Conservation (phyloP, 164 flowering plant species). For the Stephania yunnanensis region DNA sequence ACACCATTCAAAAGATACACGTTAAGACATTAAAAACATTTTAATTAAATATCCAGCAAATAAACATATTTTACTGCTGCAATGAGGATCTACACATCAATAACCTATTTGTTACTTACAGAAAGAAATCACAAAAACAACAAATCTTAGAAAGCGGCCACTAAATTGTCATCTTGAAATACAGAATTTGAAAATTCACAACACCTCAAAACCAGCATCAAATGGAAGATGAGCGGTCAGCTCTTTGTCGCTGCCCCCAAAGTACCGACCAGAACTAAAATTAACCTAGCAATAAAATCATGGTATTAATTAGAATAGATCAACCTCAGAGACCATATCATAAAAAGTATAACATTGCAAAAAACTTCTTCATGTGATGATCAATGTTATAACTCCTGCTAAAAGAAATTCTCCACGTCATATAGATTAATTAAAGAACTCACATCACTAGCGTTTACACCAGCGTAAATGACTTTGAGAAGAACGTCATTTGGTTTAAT, state of each 20-base stretch:
- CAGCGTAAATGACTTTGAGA: conserved; percentile 83
- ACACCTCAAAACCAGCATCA: conserved; percentile 99
- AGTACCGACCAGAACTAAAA: conserved; percentile 94
- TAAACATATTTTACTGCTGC: not conserved
- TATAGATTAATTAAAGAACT: conserved; percentile 30
- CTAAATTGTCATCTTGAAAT: not conserved
- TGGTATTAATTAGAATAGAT: not conserved
- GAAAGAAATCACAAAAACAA: not conserved
- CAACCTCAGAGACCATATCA: not conserved
- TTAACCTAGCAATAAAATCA: conserved; percentile 55
- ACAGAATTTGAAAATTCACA: not conserved
- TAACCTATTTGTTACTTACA: not conserved
- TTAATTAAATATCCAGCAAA: not conserved
- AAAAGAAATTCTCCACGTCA: not conserved
- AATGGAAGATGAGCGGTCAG: conserved; percentile 64
- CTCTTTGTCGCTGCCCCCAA: conserved; percentile 46
- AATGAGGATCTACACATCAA: not conserved
- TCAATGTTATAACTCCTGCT: not conserved
- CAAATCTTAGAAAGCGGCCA: not conserved
- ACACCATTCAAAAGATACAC: not conserved
- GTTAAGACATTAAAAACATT: not conserved
- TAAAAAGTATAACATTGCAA: not conserved
- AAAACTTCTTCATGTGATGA: not conserved
- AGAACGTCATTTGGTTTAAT: conserved; percentile 64
- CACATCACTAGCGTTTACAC: conserved; percentile 99